phyloP scores from a whole-genome alignment of 345 rosid species.

The Leavenworthia alabamica region DNA sequence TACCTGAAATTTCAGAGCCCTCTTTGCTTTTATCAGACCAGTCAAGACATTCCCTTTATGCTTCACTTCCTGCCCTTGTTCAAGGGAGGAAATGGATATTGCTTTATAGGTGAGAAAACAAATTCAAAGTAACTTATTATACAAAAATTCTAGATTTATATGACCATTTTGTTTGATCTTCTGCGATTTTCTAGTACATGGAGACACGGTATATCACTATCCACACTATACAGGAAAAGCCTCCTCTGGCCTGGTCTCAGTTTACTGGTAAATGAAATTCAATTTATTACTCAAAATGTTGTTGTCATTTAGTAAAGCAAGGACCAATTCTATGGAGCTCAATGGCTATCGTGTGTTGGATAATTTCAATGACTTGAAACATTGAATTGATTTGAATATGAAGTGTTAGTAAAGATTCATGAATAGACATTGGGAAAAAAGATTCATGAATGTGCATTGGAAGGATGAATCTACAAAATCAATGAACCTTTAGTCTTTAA shows the following conservation, averaged over 20 bases:
- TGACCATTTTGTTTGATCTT: constrained; percentile 5
- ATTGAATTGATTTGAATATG: too few relatives aligned
- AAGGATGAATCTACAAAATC: too few relatives aligned
- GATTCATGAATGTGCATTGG: too few relatives aligned
- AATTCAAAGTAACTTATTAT: not conserved
- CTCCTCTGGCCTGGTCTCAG: constrained; percentile 92
- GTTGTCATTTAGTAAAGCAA: not conserved
- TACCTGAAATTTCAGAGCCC: constrained; percentile 67
- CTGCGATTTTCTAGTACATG: constrained; percentile 57
- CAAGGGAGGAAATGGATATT: constrained; percentile 92
- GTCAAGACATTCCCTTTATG: constrained; percentile 49
- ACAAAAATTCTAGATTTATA: not conserved
- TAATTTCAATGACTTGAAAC: too few relatives aligned
- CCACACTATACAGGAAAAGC: constrained; percentile 89
- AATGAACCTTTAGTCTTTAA: too few relatives aligned
- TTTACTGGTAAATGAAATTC: constrained; percentile 54
- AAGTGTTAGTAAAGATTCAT: too few relatives aligned
- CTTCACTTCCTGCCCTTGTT: constrained; percentile 78
- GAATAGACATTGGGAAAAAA: too few relatives aligned
- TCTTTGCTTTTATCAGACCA: constrained; percentile 72
- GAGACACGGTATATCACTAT: constrained; percentile 94
- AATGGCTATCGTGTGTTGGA: not conserved
- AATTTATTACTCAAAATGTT: not conserved
- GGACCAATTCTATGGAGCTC: not conserved
- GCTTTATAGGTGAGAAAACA: constrained; percentile 65